Evolutionary conservation across 2,329 filamentous ascomycete genomes (phyloP), one percentile per base, ranked within the genome.

Genomic region (Calonectria naviculata): DNA sequence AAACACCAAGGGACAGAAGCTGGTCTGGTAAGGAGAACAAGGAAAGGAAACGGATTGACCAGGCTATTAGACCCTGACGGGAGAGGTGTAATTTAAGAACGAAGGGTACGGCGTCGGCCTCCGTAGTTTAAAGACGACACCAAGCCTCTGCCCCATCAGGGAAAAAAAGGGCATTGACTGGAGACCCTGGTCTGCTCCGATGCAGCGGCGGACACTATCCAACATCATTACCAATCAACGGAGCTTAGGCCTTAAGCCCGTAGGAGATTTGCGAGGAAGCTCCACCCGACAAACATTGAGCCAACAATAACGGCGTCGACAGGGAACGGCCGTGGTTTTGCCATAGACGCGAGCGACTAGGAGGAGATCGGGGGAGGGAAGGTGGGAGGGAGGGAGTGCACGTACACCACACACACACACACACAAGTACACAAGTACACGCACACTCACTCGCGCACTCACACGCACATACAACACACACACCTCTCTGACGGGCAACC

Each of bases 141-240:
- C 54, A 49, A 58, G 28, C 29, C 58, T 56, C 24, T 42, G 54
- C 28, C 46, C 54, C 68, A 62, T 63, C 44, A 38, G 60, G 65
- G 58, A 29, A 44, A 44, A 70, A 62, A 38, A 19, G 31, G 54
- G 54, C 44, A 70, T 66, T 46, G 31, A 46, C 21, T 47, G n/a
- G 21, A 41, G 46, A 65, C 34, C 19, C 65, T 56, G 63, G 54
- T 47, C 62, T 34, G 47, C 49, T 60, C 42, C 21, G 38, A 46
- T 61, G 42, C 58, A 60, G 49, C 54, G 49, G 46, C 56, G 26
- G 26, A 56, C 46, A 49, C 36, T 28, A 46, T 62, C 54, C 28
- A 5, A 54, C 70, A 69, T 71, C 70, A 69, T 71, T 71, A 71
- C 70, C 70, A 71, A 71, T 71, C 70, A 69, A 66, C 70, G 70